Evolutionary conservation across 352 stramenopile species (phyloP).

Genomic region (Elongisporangium prolatum): DNA sequence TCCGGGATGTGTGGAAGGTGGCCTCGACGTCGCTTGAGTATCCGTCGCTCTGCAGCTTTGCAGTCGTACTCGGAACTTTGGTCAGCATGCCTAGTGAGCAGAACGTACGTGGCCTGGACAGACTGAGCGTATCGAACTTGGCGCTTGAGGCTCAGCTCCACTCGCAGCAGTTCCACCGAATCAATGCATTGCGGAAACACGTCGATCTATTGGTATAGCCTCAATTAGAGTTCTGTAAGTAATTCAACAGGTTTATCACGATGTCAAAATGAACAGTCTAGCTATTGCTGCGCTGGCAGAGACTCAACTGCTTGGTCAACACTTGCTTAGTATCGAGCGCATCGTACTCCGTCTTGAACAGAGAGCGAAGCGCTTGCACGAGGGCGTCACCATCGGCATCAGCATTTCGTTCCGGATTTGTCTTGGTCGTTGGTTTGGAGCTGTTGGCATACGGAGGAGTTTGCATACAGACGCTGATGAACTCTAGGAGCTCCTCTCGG

Average conservation of each 20-base stretch:
- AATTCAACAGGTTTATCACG: conserved; percentile 4
- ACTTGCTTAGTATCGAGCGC: conserved; percentile 39
- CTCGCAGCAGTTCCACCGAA: conserved; percentile 27
- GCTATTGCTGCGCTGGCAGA: conserved; percentile 6
- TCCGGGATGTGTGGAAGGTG: conserved; percentile 35
- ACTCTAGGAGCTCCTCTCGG: conserved; percentile 18
- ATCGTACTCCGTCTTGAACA: conserved; percentile 48
- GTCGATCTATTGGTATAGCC: conserved; percentile 28
- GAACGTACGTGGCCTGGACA: conserved; percentile 6
- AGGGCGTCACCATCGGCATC: conserved; percentile 9
- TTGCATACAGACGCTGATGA: conserved; percentile 35
- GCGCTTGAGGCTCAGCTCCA: conserved; percentile 32
- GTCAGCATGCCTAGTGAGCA: conserved; percentile 17
- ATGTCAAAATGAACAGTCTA: not conserved
- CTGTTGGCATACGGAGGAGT: conserved; percentile 18
- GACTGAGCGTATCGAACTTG: conserved; percentile 18
- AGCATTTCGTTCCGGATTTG: conserved; percentile 5
- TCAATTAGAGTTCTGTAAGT: not conserved
- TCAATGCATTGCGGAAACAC: conserved; percentile 28
- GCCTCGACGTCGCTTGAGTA: conserved; percentile 26
- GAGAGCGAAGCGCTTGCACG: conserved; percentile 20
- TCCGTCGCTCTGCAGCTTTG: conserved; percentile 33
- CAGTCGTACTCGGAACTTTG: conserved; percentile 31
- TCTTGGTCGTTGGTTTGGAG: not conserved
- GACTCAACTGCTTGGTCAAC: conserved; percentile 33